These are phyloP conservation scores for Candida gigantensis DNA, from an alignment of 1,139 yeast genomes.

Conservation along the genomic window DNA sequence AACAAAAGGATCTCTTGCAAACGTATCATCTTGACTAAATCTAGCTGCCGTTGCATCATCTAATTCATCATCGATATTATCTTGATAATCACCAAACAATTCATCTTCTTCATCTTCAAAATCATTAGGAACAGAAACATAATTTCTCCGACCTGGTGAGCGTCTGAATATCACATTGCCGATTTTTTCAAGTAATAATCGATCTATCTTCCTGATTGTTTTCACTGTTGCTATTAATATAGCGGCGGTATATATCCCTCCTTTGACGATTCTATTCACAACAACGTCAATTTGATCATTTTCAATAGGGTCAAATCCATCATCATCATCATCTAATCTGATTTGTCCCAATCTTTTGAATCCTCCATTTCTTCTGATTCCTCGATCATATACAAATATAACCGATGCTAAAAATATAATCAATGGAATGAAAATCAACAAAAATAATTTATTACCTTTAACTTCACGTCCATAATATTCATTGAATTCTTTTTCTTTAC, in stretches of 20 bases:
- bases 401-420: constrained; percentile 55
- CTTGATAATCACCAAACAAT: constrained; percentile 49
- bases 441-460: constrained; percentile 53
- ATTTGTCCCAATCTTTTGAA: constrained; percentile 83
- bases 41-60: constrained; percentile 31
- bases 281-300: constrained; percentile 63
- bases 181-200: constrained; percentile 35
- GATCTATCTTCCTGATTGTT: constrained; percentile 38
- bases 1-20: constrained; percentile 15
- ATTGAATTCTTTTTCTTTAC: constrained; percentile 68
- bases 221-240: constrained; percentile 43
- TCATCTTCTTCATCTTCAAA: constrained; percentile 52
- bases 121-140: constrained; percentile 43
- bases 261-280: constrained; percentile 61
- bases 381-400: constrained; percentile 79
- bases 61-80: constrained; percentile 51
- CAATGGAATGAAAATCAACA: constrained; percentile 60
- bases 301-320: constrained; percentile 63
- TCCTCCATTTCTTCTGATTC: constrained; percentile 79
- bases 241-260: constrained; percentile 58
- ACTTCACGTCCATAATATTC: constrained; percentile 57
- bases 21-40: constrained; percentile 18
- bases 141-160: constrained; percentile 43
- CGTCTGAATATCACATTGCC: constrained; percentile 40
- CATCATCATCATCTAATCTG: constrained; percentile 73